Evolutionary conservation across 495 filamentous ascomycete genomes (phyloP), one percentile per base, ranked within the genome.

Genomic region (Tuber melanosporum): DNA sequence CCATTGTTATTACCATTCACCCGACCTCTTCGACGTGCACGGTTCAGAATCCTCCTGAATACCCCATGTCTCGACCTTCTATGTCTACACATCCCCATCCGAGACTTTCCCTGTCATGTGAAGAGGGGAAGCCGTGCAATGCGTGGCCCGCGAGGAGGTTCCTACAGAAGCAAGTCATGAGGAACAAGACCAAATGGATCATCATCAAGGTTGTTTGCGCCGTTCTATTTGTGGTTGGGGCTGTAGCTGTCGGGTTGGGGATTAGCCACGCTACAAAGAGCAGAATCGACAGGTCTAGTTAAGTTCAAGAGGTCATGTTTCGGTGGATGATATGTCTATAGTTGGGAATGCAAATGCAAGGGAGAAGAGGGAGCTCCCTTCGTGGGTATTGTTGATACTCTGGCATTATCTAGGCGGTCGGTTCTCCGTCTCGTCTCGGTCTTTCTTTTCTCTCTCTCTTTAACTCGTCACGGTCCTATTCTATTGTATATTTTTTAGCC

Each of bases 171-270:
- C 57, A 73, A 69, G 72, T 75, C 42, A 82, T 79, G 71, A 75
- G 79, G 75, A 83, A 79, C 26, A 80, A 83, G 79, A 79, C 82
- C 17, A 74, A 77, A 71, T 82, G 82, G 82, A 83, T 83, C 26
- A 78, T 75, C 19, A 75, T 83, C 71, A 83, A 83, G 72, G 77
- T 83, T 52, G 41, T 62, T 36, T 77, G 81, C 22, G 82, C 82
- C 39, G 72, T 83, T 36, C 47, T 83, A 15, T 83, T 83, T 52
- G 62, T 83, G 17, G 72, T 80, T 26, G 82, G 78, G 15, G 82
- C 82, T 8, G 82, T 83, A 46, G 82, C 82, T 3, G 71, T 83
- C 42, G 82, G 82, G 36, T 52, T 83, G 39, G 82, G 82, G 22
- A 83, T 83, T 47, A 82, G 74, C 10, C 83, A 82, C 47, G 82